These are phyloP conservation scores for Colletotrichum spinosum DNA, from an alignment of 2,329 filamentous ascomycete genomes.

Conservation along the genomic window DNA sequence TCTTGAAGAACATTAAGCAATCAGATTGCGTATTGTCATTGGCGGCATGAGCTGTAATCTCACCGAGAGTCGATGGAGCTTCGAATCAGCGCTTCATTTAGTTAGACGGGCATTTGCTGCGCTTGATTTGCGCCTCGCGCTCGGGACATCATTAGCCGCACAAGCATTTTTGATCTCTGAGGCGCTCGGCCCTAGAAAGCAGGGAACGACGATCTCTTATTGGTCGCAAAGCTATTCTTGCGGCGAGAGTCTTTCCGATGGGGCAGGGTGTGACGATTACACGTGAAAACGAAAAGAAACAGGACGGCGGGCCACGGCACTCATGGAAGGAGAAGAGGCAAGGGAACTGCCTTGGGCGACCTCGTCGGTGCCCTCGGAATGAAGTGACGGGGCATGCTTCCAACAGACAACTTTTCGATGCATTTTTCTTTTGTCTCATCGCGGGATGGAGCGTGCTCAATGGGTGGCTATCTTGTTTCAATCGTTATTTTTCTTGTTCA, in stretches of 20 bases:
- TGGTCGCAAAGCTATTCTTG: too few species aligned
- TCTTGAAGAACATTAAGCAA: slow-evolving; percentile 36
- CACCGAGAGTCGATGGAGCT: slow-evolving; percentile 15
- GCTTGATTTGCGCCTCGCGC: not conserved
- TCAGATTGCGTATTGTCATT: slow-evolving; percentile 29
- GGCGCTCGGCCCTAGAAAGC: too few species aligned
- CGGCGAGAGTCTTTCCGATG: slow-evolving; percentile 2
- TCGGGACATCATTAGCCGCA: too few species aligned
- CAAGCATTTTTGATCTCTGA: too few species aligned
- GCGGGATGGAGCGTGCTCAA: slow-evolving; percentile 1
- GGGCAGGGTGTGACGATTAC: slow-evolving; percentile 22
- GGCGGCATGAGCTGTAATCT: slow-evolving; percentile 2
- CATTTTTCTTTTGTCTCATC: slow-evolving; percentile 23
- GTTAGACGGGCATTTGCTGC: slow-evolving; percentile 17
- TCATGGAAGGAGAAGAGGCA: not conserved
- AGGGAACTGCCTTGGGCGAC: not conserved
- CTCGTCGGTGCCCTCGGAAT: too few species aligned
- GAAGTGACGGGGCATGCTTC: too few species aligned
- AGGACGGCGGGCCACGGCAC: slow-evolving; percentile 9
- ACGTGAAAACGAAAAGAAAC: slow-evolving; percentile 25
- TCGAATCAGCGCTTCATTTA: slow-evolving; percentile 6
- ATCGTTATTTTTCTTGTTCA: not conserved
- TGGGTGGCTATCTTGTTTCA: slow-evolving; percentile 9
- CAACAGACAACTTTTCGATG: too few species aligned
- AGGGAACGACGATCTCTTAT: too few species aligned